Percentiles rank a stretch among this genome's conserved stretches.
Conservation (phyloP, 2,329 filamentous ascomycete species). For the Emmonsiellopsis sp. region DNA sequence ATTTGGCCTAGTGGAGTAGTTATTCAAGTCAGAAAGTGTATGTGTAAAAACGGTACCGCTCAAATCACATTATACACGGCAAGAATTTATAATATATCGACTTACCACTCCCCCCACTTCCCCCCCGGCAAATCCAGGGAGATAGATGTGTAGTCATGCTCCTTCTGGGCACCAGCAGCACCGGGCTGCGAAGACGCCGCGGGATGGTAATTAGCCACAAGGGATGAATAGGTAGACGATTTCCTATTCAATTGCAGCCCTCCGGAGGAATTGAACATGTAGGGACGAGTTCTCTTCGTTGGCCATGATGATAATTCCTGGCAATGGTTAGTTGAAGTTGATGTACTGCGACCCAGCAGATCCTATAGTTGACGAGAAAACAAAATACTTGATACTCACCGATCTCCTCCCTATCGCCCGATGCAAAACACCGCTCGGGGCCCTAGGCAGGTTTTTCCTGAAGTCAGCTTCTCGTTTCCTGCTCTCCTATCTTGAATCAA, state of each 20-base stretch:
- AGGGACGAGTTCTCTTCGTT: not conserved
- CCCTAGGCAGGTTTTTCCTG: not conserved
- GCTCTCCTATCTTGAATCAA: too few species aligned
- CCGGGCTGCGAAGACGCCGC: not conserved
- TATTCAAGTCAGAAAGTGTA: not conserved
- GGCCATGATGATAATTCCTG: not conserved
- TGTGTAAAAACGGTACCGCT: too few species aligned
- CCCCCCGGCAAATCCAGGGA: not conserved
- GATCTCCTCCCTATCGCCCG: not conserved
- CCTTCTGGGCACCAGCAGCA: not conserved
- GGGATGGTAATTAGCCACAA: not conserved
- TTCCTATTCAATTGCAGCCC: not conserved
- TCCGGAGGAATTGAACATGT: not conserved
- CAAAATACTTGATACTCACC: not conserved
- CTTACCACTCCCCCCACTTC: not conserved
- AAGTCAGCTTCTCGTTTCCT: too few species aligned
- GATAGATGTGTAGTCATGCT: not conserved
- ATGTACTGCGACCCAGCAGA: too few species aligned
- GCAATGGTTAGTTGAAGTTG: not conserved
- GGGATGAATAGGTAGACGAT: not conserved
- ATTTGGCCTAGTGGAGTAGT: conserved; percentile 5
- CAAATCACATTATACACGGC: not conserved
- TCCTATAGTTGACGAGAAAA: not conserved
- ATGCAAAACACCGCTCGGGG: not conserved
- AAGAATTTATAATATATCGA: not conserved